Percentiles rank a stretch among this genome's conserved stretches.
phyloP scores from a whole-genome alignment of 129 eudicot genomes.

The Chrysanthemum lavandulifolium region DNA sequence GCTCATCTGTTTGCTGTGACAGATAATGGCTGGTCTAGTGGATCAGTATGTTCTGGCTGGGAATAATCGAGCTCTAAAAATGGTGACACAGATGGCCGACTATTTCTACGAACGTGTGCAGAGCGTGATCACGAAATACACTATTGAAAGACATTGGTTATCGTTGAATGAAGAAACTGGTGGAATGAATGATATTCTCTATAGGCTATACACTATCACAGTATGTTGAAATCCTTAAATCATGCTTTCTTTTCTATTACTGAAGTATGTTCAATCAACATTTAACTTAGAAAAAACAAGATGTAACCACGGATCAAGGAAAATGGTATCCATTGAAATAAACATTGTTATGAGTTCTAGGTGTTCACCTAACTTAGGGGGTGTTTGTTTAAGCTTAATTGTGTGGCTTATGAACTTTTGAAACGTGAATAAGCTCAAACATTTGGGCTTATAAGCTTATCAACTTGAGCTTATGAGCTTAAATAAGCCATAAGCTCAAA shows the following conservation, averaged over 20 bases:
- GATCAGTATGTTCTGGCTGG: constrained; percentile 73
- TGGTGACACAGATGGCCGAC: constrained; percentile 71
- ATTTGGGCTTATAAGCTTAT: too few species aligned
- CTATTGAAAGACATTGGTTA: constrained; percentile 73
- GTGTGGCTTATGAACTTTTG: too few species aligned
- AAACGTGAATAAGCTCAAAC: too few species aligned
- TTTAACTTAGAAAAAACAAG: neutral
- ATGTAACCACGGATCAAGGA: neutral
- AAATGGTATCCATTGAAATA: neutral
- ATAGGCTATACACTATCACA: constrained; percentile 61
- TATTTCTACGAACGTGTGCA: constrained; percentile 79
- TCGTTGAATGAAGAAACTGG: constrained; percentile 91
- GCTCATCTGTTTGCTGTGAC: constrained; percentile 25
- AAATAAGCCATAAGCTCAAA: too few species aligned
- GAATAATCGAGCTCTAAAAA: constrained; percentile 48
- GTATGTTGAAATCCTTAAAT: constrained; percentile 33
- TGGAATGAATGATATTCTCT: constrained; percentile 95
- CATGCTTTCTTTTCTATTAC: neutral
- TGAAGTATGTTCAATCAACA: neutral
- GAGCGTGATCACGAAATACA: constrained; percentile 53
- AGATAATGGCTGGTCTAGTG: constrained; percentile 91
- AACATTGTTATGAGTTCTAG: neutral
- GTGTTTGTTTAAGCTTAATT: too few species aligned
- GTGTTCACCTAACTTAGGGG: neutral
- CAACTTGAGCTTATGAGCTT: too few species aligned